Percentiles rank a stretch among this genome's conserved stretches.
phyloP scores from a whole-genome alignment of 2,329 filamentous ascomycete genomes.

The Diaporthe humulicola region DNA sequence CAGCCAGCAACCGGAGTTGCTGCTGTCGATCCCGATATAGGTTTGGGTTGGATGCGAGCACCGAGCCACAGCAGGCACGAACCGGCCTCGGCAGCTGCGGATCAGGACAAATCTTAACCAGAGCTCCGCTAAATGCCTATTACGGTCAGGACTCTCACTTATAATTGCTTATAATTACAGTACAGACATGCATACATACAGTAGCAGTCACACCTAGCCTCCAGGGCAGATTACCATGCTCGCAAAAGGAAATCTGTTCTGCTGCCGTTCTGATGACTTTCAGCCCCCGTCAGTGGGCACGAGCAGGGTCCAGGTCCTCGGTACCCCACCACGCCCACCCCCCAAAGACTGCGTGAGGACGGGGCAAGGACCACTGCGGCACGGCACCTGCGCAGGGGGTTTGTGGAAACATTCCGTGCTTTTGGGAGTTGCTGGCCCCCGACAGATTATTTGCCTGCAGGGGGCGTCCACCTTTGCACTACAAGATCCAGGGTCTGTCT shows the following conservation, averaged over 20 bases:
- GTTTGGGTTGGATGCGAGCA: background rate
- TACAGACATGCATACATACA: background rate
- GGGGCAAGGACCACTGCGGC: background rate
- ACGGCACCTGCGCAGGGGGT: conserved; percentile 3
- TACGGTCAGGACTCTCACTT: background rate
- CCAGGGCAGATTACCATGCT: background rate
- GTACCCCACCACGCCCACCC: background rate
- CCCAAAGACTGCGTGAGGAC: background rate
- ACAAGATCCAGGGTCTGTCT: conserved; percentile 20
- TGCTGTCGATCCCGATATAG: conserved; percentile 27
- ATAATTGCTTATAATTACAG: too few species aligned
- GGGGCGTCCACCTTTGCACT: background rate
- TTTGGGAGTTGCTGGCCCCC: background rate
- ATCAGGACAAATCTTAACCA: conserved; percentile 24
- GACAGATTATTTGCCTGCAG: conserved; percentile 23
- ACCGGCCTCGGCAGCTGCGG: conserved; percentile 20
- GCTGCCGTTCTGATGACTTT: background rate
- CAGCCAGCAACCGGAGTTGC: background rate
- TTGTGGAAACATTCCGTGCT: conserved; percentile 14
- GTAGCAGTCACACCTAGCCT: background rate
- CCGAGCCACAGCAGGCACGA: background rate
- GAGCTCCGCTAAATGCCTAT: conserved; percentile 11
- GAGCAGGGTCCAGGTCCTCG: conserved; percentile 24
- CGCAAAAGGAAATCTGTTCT: background rate
- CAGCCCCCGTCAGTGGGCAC: background rate